These are phyloP conservation scores for Camelina sativa DNA, from an alignment of 345 rosid species.

Conservation along the genomic window DNA sequence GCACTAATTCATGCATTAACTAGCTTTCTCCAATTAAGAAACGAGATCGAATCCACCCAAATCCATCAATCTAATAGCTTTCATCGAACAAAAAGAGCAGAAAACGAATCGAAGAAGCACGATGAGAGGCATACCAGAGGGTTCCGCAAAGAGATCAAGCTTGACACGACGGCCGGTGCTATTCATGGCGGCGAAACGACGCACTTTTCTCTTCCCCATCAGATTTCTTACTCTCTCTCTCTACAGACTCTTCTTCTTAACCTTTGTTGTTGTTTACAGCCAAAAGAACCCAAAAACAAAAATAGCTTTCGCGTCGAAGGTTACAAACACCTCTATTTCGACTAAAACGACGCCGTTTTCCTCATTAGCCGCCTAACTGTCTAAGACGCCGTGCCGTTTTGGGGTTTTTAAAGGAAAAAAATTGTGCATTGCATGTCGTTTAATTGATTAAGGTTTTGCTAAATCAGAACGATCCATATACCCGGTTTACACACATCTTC, in stretches of 20 bases:
- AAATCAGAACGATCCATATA: background rate
- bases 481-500: background rate
- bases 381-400: slow-evolving; percentile 27
- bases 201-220: slow-evolving; percentile 96
- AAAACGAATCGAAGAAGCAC: background rate
- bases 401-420: background rate
- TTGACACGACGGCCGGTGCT: slow-evolving; percentile 92
- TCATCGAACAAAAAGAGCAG: slow-evolving; percentile 3
- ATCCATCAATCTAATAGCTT: background rate
- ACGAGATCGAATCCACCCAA: slow-evolving; percentile 15
- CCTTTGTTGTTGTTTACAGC: background rate
- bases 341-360: slow-evolving; percentile 21
- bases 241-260: background rate
- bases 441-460: background rate
- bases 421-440: background rate
- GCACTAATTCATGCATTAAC: background rate
- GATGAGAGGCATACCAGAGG: slow-evolving; percentile 70
- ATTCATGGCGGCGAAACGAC: slow-evolving; percentile 77
- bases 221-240: slow-evolving; percentile 33
- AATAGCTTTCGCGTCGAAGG: background rate
- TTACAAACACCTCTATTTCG: background rate
- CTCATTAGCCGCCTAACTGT: background rate
- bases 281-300: background rate
- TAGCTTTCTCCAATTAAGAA: background rate
- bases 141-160: slow-evolving; percentile 97